phyloP scores from a whole-genome alignment of 2,329 filamentous ascomycete genomes.

The Thelonectria blattea region DNA sequence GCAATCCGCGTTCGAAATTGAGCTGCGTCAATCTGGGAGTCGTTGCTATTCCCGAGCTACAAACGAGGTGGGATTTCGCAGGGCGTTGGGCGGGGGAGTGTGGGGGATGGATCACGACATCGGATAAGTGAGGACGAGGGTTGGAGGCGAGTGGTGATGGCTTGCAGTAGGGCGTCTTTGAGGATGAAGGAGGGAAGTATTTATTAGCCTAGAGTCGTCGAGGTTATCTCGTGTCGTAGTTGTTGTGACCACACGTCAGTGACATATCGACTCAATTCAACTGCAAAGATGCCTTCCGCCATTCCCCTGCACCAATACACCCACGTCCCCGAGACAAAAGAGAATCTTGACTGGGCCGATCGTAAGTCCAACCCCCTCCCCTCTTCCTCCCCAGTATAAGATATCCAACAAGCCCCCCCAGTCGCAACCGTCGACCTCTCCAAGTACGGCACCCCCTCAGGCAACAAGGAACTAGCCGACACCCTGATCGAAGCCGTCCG shows the following conservation, averaged over 20 bases:
- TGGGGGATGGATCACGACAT: slow-evolving; percentile 23
- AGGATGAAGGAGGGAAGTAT: not conserved
- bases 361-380: slow-evolving; percentile 27
- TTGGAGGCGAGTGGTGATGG: not conserved
- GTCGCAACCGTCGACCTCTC: slow-evolving; percentile 44
- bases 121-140: slow-evolving; percentile 7
- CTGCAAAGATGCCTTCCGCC: slow-evolving; percentile 42
- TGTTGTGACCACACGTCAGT: not conserved
- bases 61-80: slow-evolving; percentile 1
- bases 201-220: slow-evolving; percentile 3
- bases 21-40: slow-evolving; percentile 4
- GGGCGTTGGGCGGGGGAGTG: slow-evolving; percentile 8
- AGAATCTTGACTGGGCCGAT: slow-evolving; percentile 47
- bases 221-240: not conserved
- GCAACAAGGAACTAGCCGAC: slow-evolving; percentile 39
- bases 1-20: slow-evolving; percentile 2
- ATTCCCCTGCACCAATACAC: slow-evolving; percentile 42
- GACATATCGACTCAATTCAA: not conserved
- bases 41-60: slow-evolving; percentile 3
- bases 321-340: slow-evolving; percentile 46
- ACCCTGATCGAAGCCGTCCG: slow-evolving; percentile 43
- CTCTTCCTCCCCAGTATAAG: not conserved
- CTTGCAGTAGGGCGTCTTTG: not conserved
- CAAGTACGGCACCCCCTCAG: slow-evolving; percentile 41
- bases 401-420: slow-evolving; percentile 11